phyloP scores from a whole-genome alignment of 768 basidiomycete genomes.

The Phaeotremella skinneri region DNA sequence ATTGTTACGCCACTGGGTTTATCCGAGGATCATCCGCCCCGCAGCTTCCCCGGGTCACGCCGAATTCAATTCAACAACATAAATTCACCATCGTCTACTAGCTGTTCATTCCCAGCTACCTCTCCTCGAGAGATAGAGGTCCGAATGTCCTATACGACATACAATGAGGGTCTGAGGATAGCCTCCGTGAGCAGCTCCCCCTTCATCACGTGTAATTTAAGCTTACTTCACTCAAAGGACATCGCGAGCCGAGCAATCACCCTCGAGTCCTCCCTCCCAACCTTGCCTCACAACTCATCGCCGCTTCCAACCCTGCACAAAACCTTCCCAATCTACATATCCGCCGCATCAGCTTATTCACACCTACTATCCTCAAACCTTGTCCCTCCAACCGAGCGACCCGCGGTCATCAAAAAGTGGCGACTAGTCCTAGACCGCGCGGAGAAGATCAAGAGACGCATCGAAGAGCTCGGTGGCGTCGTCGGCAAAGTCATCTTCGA shows the following conservation, averaged over 20 bases:
- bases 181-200: conserved; percentile 29
- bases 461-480: conserved; percentile 40
- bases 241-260: conserved; percentile 33
- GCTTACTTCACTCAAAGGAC: conserved; percentile 19
- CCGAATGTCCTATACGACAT: conserved; percentile 33
- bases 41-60: conserved; percentile 13
- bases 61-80: not conserved
- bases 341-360: conserved; percentile 39
- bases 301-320: conserved; percentile 38
- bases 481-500: conserved; percentile 29
- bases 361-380: conserved; percentile 28
- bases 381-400: conserved; percentile 25
- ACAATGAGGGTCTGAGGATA: conserved; percentile 37
- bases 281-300: conserved; percentile 25
- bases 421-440: conserved; percentile 47
- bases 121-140: conserved; percentile 1
- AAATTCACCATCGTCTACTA: not conserved
- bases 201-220: not conserved
- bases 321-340: conserved; percentile 43
- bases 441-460: conserved; percentile 45
- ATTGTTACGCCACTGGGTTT: too few species aligned
- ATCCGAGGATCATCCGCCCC: too few species aligned
- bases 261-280: conserved; percentile 34
- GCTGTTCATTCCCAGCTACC: not conserved
- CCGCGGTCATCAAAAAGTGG: conserved; percentile 44